Evolutionary conservation across 2,329 filamentous ascomycete genomes (phyloP), one percentile per base, ranked within the genome.

Genomic region (Zasmidium citrigriseum): DNA sequence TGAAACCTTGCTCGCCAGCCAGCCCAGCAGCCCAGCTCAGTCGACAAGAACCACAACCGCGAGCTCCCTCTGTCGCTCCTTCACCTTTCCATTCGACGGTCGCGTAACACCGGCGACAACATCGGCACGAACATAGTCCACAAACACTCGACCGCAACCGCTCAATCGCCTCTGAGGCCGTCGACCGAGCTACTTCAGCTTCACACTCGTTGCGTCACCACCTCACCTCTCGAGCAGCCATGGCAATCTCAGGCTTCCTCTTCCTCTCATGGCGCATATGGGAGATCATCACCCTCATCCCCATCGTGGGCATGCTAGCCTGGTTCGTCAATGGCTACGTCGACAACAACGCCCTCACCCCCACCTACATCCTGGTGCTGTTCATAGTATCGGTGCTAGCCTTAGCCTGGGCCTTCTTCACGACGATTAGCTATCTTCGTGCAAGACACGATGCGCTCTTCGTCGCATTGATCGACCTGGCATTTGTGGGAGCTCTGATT

Each of bases 331-430:
- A 86, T 67, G 79, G 78, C 68, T 87, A 81, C 75, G 77, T 83
- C 62, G 74, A 79, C 60, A 77, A 76, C 66, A 85, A 85, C 73
- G 72, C 78, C 58, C 80, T 87, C 60, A 87, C 85, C 4, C 85
- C 85, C 20, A 72, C 75, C 59, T 85, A 81, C 69, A 82, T 87
- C 69, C 79, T 88, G 46, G 80, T 86, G 46, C 80, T 87, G 52
- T 88, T 88, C 79, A 87, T 88, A 62, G 82, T 85, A 65, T 83
- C 82, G 41, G 82, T 85, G 5, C 77, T 88, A 41, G 85, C 81
- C 48, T 76, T 81, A 58, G 85, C 83, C 61, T 88, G 85, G 85
- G 79, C 80, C 38, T 66, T 87, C 55, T 83, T 83, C 62, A 88
- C 85, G 1, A 72, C 86, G 20, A 77, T 88, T 72, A 80, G 83